Evolutionary conservation across 106 monocot genomes (phyloP).

Genomic region (Phalaenopsis equestris): DNA sequence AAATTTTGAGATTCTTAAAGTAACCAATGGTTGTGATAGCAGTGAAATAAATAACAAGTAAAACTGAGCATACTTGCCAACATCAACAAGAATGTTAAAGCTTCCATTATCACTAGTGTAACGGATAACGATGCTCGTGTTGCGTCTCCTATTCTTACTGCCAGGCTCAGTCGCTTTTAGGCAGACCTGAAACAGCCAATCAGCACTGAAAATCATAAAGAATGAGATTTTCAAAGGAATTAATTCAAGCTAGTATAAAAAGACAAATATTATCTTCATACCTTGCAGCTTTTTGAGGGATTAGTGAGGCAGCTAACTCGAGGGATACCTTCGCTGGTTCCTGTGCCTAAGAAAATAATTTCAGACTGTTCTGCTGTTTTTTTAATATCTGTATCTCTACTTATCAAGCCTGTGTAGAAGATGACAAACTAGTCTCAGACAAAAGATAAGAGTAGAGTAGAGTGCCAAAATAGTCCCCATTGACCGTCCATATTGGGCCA

Average conservation of each 20-base stretch:
- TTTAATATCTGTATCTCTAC: slow-evolving; percentile 11
- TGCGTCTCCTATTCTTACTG: slow-evolving; percentile 75
- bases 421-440: not conserved
- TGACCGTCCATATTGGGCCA: too few relatives aligned
- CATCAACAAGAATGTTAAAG: slow-evolving; percentile 88
- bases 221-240: not conserved
- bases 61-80: slow-evolving; percentile 66
- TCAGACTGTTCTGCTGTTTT: slow-evolving; percentile 47
- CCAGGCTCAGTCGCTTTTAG: slow-evolving; percentile 64
- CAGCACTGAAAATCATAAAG: not conserved
- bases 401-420: slow-evolving; percentile 14
- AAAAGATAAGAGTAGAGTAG: not conserved
- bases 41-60: not conserved
- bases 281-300: slow-evolving; percentile 52
- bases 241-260: not conserved
- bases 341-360: slow-evolving; percentile 90
- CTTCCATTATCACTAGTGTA: slow-evolving; percentile 51
- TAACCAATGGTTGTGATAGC: not conserved
- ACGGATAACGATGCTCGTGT: slow-evolving; percentile 84
- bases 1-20: not conserved
- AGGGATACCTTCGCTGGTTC: slow-evolving; percentile 98
- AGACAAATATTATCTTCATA: slow-evolving; percentile 15
- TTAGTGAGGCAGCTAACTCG: slow-evolving; percentile 95
- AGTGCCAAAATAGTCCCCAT: too few relatives aligned
- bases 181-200: slow-evolving; percentile 57